phyloP scores from a whole-genome alignment of 306 rosid genomes.

The Mucuna pruriens region DNA sequence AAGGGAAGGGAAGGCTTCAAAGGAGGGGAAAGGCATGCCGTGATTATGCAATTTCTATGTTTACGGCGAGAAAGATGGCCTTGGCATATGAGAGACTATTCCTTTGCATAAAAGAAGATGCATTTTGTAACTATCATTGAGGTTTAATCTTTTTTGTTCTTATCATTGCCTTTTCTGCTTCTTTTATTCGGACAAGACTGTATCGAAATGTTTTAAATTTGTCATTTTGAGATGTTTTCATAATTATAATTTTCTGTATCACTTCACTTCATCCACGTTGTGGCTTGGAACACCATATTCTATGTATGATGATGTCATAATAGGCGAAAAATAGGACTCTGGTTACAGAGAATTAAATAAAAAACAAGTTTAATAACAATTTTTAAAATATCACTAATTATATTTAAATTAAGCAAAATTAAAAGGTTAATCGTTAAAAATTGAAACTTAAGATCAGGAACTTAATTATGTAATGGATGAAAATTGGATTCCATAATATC shows the following conservation, averaged over 20 bases:
- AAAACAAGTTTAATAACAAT: neutral
- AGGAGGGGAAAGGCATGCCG: slow-evolving; percentile 76
- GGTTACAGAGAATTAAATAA: neutral
- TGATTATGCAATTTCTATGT: slow-evolving; percentile 78
- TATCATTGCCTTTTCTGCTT: neutral
- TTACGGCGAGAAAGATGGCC: slow-evolving; percentile 86
- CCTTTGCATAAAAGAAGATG: slow-evolving; percentile 70
- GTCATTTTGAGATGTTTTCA: slow-evolving; percentile 3
- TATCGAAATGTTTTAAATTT: neutral
- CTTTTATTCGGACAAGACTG: slow-evolving; percentile 12
- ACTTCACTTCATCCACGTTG: slow-evolving; percentile 6
- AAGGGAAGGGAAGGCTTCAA: slow-evolving; percentile 67
- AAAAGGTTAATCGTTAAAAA: too few species aligned
- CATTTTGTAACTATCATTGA: slow-evolving; percentile 74
- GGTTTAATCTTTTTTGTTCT: slow-evolving; percentile 14
- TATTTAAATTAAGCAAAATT: too few species aligned
- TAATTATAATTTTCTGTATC: slow-evolving; percentile 3
- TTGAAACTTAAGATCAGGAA: too few species aligned
- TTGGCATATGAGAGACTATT: slow-evolving; percentile 89
- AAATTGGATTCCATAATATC: too few species aligned
- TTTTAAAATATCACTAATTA: too few species aligned
- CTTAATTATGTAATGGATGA: too few species aligned
- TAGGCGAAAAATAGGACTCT: neutral
- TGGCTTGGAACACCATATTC: neutral
- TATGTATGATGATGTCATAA: neutral